Conservation (phyloP, 1,139 yeast genomes). For the Hemisphaericaspora lyxosophila region DNA sequence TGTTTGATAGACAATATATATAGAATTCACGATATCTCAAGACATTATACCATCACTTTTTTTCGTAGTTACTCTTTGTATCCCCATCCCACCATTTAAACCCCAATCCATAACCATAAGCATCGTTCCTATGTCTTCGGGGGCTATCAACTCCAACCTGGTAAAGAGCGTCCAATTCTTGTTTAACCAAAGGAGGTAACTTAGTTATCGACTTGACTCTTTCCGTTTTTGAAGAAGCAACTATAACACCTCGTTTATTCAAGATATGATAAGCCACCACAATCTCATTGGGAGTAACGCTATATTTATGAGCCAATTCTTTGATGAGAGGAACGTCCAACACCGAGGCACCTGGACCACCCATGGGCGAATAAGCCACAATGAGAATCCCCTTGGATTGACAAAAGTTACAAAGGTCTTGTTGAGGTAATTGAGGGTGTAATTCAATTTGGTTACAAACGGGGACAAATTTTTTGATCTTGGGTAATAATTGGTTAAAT, state of each 20-base stretch:
- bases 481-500: conserved; percentile 27
- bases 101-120: conserved; percentile 41
- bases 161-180: conserved; percentile 44
- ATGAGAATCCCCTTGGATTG: conserved; percentile 24
- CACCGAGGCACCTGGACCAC: conserved; percentile 37
- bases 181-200: conserved; percentile 40
- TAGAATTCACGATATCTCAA: too few relatives aligned
- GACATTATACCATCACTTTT: too few relatives aligned
- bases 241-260: conserved; percentile 32
- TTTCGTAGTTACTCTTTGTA: not conserved
- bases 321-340: conserved; percentile 32
- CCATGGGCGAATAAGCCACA: conserved; percentile 39
- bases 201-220: conserved; percentile 31
- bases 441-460: conserved; percentile 39
- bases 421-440: conserved; percentile 41
- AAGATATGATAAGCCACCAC: conserved; percentile 39
- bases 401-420: conserved; percentile 32
- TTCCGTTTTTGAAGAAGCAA: conserved; percentile 39
- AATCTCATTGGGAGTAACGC: too few relatives aligned
- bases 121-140: conserved; percentile 32
- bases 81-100: conserved; percentile 37
- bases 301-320: too few relatives aligned
- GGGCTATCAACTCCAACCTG: conserved; percentile 47
- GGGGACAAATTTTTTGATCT: conserved; percentile 27
- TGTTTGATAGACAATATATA: not conserved